Percentiles rank a stretch among this genome's conserved stretches.
phyloP scores from a whole-genome alignment of 345 rosid species.

The Crucihimalaya himalaica region DNA sequence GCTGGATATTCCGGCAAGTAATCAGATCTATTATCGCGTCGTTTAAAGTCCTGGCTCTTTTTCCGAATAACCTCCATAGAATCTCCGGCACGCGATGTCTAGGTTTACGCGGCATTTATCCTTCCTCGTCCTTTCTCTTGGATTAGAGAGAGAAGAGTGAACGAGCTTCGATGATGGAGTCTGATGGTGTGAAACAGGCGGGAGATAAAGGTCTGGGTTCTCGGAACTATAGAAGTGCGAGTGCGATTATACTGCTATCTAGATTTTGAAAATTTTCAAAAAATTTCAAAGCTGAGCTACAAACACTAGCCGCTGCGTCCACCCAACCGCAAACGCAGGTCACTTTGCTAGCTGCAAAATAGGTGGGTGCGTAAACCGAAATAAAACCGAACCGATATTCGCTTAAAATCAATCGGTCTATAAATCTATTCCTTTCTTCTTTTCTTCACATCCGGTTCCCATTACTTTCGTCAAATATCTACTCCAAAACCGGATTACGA shows the following conservation, averaged over 20 bases:
- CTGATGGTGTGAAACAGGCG: conserved; percentile 24
- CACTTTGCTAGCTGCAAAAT: background rate
- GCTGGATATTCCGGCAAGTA: conserved; percentile 17
- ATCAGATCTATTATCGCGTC: conserved; percentile 46
- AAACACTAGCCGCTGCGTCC: conserved; percentile 3
- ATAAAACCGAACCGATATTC: background rate
- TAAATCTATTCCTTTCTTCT: background rate
- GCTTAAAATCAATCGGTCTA: background rate
- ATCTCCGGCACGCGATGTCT: conserved; percentile 56
- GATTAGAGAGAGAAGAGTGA: background rate
- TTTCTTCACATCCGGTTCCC: background rate
- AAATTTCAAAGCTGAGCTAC: background rate
- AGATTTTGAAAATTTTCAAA: conserved; percentile 4
- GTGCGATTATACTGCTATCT: background rate
- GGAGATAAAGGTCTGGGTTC: conserved; percentile 17
- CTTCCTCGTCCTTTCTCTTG: background rate
- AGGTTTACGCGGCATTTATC: conserved; percentile 39
- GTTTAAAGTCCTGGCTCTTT: conserved; percentile 49
- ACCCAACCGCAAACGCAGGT: background rate
- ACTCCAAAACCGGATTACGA: background rate
- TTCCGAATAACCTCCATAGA: conserved; percentile 54
- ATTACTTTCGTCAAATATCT: background rate
- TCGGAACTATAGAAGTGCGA: conserved; percentile 11
- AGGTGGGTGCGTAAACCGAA: background rate
- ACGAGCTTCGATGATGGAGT: conserved; percentile 14